Base-by-base conservation (phyloP, 1,284 basidiomycete genomes). In the Ganoderma sp. region DNA sequence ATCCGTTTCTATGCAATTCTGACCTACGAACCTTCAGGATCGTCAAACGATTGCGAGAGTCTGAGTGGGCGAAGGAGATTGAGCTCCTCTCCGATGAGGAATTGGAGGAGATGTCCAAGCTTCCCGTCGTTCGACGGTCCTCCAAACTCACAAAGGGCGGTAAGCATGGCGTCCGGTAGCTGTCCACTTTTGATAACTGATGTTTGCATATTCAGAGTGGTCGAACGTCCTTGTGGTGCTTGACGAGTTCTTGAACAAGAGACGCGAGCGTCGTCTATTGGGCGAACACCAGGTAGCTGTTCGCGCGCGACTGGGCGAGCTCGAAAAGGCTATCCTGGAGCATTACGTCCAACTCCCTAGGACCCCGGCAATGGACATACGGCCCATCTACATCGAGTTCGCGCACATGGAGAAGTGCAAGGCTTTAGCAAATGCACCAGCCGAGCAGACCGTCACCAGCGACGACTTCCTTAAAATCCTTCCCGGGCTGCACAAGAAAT, bases 331-430 rank as follows among this genome's bases (percentile, higher is more conserved):
- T 0, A 63, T 70, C 32, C 12, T 22, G 0, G 60, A 17, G 1
- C 58, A 65, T 34, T 70, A 63, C 64, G 48, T 56, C 32, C 6
- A 7, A 17, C 28, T 64, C 7, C 69, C 66, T 8, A 43, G 60
- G 19, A 59, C 54, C 5, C 45, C 61, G 5, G 7, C 25, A 1
- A 67, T 66, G 61, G 61, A 65, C 6, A 39, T 9, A 19, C 57
- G 56, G 3, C 69, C 69, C 12, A 6, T 28, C 22, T 15, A 12
- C 22, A 60, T 70, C 32, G 66, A 70, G 42, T 58, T 70, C 25
- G 66, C 65, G 2, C 34, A 61, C 54, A 59, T 25, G 15, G 19
- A 50, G 7, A 52, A 67, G 39, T 25, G 17, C 22, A 22, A 62
- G n/a, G 42, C 45, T 8, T 48, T 69, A 3, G 17, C 61, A 1